A percentile compares a stretch with the other conserved stretches of the same genome.
These are phyloP conservation scores for Apocynum venetum DNA, from an alignment of 257 asterid genomes.

Conservation along the genomic window DNA sequence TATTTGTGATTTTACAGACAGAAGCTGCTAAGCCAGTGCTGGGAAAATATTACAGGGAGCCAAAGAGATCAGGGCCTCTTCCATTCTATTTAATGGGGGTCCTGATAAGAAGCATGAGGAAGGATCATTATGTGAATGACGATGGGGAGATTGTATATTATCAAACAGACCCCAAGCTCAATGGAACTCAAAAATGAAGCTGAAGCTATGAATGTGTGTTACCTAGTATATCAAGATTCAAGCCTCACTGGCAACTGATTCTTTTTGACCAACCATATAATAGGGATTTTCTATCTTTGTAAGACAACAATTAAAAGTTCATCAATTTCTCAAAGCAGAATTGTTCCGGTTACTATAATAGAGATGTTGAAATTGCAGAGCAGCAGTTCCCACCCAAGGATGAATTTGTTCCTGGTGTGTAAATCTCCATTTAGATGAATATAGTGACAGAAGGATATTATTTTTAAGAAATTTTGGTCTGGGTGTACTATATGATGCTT, in stretches of 20 bases:
- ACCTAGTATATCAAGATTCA: not conserved
- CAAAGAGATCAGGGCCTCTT: slow-evolving; percentile 64
- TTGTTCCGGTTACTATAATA: slow-evolving; percentile 1
- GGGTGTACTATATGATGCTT: not conserved
- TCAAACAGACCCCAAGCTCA: slow-evolving; percentile 48
- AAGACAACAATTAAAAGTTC: not conserved
- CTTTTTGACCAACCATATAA: slow-evolving; percentile 14
- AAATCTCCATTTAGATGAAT: not conserved
- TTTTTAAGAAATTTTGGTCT: not conserved
- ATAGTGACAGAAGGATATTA: not conserved
- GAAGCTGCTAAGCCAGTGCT: slow-evolving; percentile 73
- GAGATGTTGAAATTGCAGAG: not conserved
- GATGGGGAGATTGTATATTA: slow-evolving; percentile 63
- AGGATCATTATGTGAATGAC: slow-evolving; percentile 76
- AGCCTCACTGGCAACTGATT: slow-evolving; percentile 13
- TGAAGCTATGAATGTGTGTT: not conserved
- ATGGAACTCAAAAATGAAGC: slow-evolving; percentile 27
- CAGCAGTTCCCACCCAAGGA: not conserved
- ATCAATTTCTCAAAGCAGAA: not conserved
- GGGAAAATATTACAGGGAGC: slow-evolving; percentile 78
- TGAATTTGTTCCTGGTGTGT: not conserved
- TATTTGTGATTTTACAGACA: slow-evolving; percentile 44
- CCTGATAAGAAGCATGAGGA: slow-evolving; percentile 53
- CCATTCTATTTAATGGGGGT: slow-evolving; percentile 64
- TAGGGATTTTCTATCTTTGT: slow-evolving; percentile 6